Evolutionary conservation across 345 rosid genomes (phyloP).

Genomic region (Salix udensis): DNA sequence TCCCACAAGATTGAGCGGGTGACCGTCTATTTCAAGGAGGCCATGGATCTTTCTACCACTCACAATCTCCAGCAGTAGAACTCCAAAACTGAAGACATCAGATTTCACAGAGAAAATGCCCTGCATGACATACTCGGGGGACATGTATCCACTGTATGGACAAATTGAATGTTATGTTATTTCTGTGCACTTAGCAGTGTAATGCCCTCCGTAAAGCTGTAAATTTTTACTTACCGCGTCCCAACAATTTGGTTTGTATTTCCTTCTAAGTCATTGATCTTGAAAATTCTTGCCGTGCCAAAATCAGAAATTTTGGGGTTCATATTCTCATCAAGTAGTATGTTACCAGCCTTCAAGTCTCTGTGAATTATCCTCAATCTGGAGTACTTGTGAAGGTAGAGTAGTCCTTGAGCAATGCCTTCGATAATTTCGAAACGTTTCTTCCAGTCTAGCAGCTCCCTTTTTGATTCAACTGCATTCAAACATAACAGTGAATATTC

Average conservation of each 20-base stretch:
- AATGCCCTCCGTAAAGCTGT: no score
- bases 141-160: constrained; percentile 12
- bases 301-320: constrained; percentile 22
- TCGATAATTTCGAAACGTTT: constrained; percentile 5
- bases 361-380: constrained; percentile 9
- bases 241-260: not conserved
- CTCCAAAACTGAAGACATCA: constrained; percentile 9
- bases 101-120: constrained; percentile 23
- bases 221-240: constrained; percentile 1
- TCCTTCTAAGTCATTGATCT: not conserved
- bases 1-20: no score
- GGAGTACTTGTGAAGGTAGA: constrained; percentile 13
- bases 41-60: no score
- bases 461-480: not conserved
- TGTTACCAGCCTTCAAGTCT: constrained; percentile 21
- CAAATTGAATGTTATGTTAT: not conserved
- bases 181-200: no score
- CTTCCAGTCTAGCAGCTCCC: constrained; percentile 6
- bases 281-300: constrained; percentile 19
- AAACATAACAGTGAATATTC: not conserved
- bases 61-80: no score
- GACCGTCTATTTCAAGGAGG: no score
- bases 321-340: constrained; percentile 15
- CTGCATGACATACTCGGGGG: constrained; percentile 16
- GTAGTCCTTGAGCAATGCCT: constrained; percentile 10